Evolutionary conservation across 371 early-diverging fungal genomes (phyloP).

Genomic region (Dichotomocladium elegans): DNA sequence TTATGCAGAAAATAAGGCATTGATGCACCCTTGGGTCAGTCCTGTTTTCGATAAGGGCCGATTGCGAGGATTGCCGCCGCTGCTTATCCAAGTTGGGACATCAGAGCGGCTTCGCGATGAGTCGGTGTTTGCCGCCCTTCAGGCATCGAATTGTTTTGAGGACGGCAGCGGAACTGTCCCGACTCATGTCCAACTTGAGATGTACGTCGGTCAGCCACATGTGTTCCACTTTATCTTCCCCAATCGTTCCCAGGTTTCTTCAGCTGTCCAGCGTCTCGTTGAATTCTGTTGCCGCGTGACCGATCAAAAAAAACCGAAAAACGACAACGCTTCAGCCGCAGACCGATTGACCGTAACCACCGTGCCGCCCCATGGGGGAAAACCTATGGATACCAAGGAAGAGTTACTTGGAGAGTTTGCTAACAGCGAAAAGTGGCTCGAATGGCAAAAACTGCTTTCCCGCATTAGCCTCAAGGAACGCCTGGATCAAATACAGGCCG

Average conservation of each 20-base stretch:
- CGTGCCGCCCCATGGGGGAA: constrained; percentile 20
- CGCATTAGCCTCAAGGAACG: constrained; percentile 23
- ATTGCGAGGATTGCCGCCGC: constrained; percentile 37
- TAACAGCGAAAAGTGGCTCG: constrained; percentile 13
- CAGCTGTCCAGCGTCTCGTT: constrained; percentile 5
- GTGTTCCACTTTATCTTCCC: constrained; percentile 62
- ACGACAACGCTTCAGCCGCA: not conserved
- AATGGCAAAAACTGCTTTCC: constrained; percentile 23
- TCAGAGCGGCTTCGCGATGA: constrained; percentile 70
- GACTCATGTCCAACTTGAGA: constrained; percentile 27
- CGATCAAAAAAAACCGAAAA: not conserved
- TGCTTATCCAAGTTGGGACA: constrained; percentile 60
- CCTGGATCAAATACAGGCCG: constrained; percentile 7
- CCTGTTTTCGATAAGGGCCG: constrained; percentile 41
- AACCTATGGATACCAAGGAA: constrained; percentile 11
- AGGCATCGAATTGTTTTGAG: constrained; percentile 26
- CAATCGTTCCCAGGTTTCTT: constrained; percentile 8
- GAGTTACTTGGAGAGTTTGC: constrained; percentile 6
- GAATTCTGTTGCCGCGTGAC: not conserved
- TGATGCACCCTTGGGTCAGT: constrained; percentile 48
- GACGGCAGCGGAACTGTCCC: constrained; percentile 15
- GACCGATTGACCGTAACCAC: too few relatives aligned
- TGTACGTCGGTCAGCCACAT: constrained; percentile 76
- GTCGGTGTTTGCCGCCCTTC: constrained; percentile 35
- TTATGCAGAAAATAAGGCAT: constrained; percentile 46